Base-by-base conservation (phyloP, 2,329 filamentous ascomycete species). In the Colletotrichum eremochloae region DNA sequence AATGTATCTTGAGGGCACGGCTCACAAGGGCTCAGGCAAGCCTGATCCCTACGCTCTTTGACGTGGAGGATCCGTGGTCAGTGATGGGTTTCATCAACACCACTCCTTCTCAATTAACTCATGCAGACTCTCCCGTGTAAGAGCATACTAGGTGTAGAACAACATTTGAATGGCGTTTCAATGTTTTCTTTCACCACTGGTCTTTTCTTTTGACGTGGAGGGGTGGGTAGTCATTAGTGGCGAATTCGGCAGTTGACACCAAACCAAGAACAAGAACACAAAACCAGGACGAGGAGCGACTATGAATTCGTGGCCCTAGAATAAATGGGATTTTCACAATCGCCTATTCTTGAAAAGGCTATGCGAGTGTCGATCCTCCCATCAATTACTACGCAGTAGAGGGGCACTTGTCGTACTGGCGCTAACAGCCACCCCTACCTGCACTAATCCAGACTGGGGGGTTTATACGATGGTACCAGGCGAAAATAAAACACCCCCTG, bases 251-350 rank as follows among this genome's bases (percentile, higher is more conserved):
- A 5, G 29, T 48, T 15, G 20, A 20, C 33, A 31, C 4, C 40
- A 24, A 20, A 18, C 2, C 8, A 12, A 20, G 18, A 50, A 24
- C 9, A 24, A 24, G 46, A 50, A 44, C 42, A 2, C 42, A 24
- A 8, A 50, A 44, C 42, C 1, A 18, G 5, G 20, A 31, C 24
- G 3, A 31, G 60, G 20, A 29, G 60, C 14, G 7, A 29, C n/a
- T 33, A 31, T 8, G 40, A 70, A 56, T 61, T 67, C 56, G 63
- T 58, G 67, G 15, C 63, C 31, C 20, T 36, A 46, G 33, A 46
- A 31, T 12, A 40, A 31, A 70, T 70, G 68, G 68, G 68, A 67
- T 70, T 70, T 38, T 48, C 31, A 61, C 15, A 70, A 70, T 56
- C 33, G 55, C 55, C 46, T 36, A 70, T 67, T 46, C 63, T 55